These are phyloP conservation scores for Boletus sp. DNA, from an alignment of 1,284 basidiomycete species.

Conservation along the genomic window DNA sequence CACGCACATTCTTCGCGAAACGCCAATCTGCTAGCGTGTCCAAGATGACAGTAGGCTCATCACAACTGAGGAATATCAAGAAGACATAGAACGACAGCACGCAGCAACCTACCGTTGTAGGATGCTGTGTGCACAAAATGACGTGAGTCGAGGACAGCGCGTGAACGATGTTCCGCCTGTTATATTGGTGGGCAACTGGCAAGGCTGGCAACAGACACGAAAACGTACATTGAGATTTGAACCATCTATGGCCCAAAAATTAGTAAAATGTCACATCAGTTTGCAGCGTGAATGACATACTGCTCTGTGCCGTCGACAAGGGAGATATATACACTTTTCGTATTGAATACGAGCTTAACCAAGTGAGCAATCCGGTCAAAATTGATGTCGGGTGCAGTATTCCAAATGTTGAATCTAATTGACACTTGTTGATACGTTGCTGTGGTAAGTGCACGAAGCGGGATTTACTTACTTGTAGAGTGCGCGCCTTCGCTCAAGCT, in stretches of 20 bases:
- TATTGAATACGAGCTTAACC: slow-evolving; percentile 89
- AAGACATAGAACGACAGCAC: background rate
- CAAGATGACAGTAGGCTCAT: slow-evolving; percentile 84
- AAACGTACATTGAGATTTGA: slow-evolving; percentile 73
- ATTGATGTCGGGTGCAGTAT: slow-evolving; percentile 80
- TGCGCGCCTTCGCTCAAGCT: slow-evolving; percentile 74
- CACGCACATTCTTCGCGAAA: slow-evolving; percentile 70
- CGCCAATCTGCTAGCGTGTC: slow-evolving; percentile 85
- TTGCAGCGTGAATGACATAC: slow-evolving; percentile 37
- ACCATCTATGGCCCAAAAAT: slow-evolving; percentile 51
- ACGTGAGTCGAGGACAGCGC: slow-evolving; percentile 57
- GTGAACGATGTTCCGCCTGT: slow-evolving; percentile 60
- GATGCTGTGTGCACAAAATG: slow-evolving; percentile 82
- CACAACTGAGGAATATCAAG: slow-evolving; percentile 47
- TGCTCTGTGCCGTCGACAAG: slow-evolving; percentile 81
- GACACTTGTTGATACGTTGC: slow-evolving; percentile 8
- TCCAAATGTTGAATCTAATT: slow-evolving; percentile 78
- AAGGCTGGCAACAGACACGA: background rate
- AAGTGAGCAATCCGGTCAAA: slow-evolving; percentile 90
- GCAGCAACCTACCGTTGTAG: slow-evolving; percentile 60
- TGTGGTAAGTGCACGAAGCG: background rate
- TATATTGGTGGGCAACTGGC: background rate
- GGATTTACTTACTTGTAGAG: slow-evolving; percentile 61
- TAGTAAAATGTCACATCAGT: slow-evolving; percentile 5
- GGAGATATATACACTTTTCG: slow-evolving; percentile 80